Conservation (phyloP, 352 stramenopile genomes). For the Globisporangium spiculum region DNA sequence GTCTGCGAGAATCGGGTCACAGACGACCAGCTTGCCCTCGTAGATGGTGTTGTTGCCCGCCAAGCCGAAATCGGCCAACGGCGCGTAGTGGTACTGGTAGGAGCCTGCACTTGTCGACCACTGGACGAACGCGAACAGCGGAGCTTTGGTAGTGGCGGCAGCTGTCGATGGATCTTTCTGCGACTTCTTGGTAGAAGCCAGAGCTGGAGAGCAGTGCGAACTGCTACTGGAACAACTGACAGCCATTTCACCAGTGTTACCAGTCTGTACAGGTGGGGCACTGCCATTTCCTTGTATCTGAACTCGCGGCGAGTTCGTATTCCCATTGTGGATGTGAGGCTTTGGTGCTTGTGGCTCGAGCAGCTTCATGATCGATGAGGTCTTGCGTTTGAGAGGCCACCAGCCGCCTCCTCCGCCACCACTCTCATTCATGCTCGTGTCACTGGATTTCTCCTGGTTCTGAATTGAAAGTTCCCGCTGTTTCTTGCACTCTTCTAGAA, state of each 20-base stretch:
- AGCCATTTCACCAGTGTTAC: not conserved
- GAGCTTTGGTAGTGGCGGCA: not conserved
- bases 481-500: conserved; percentile 22
- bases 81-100: conserved; percentile 52
- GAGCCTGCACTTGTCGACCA: conserved; percentile 44
- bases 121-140: conserved; percentile 69
- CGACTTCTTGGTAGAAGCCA: not conserved
- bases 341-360: conserved; percentile 25
- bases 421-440: not conserved
- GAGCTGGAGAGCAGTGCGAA: not conserved
- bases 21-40: conserved; percentile 38
- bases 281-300: not conserved
- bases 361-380: conserved; percentile 55
- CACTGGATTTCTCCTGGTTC: not conserved
- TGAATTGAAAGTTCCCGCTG: conserved; percentile 18
- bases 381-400: conserved; percentile 42
- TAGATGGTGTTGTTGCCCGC: conserved; percentile 38
- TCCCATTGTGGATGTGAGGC: not conserved
- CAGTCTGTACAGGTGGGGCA: not conserved
- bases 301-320: not conserved
- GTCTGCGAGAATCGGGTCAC: conserved; percentile 49
- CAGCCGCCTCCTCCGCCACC: conserved; percentile 7
- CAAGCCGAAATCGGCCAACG: conserved; percentile 61
- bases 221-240: not conserved
- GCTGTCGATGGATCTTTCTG: not conserved